These are phyloP conservation scores for Fusarium xyrophilum DNA, from an alignment of 2,329 filamentous ascomycete genomes.

Conservation along the genomic window DNA sequence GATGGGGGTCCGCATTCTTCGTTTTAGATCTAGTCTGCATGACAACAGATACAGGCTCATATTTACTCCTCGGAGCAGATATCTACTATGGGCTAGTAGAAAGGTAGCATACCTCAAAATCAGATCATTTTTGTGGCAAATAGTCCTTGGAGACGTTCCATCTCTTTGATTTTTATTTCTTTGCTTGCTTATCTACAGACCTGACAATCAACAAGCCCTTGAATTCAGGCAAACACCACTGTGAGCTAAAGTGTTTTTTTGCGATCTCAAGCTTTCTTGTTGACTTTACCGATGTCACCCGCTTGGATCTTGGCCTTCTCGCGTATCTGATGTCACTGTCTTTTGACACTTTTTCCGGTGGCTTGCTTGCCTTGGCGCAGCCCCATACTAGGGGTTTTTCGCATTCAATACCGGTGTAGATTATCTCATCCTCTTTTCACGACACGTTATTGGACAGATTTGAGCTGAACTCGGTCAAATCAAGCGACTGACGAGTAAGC, in stretches of 20 bases:
- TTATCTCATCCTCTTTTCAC: background rate
- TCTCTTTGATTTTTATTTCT: background rate
- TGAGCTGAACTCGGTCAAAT: background rate
- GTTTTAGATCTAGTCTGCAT: background rate
- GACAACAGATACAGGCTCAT: background rate
- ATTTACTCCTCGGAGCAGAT: background rate
- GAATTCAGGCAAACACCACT: rapidly evolving
- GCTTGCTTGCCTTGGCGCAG: slow-evolving; percentile 16
- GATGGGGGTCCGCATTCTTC: background rate
- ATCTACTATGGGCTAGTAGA: background rate
- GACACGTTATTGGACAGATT: rapidly evolving
- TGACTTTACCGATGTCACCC: no score
- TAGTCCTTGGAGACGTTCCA: background rate
- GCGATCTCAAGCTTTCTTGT: rapidly evolving
- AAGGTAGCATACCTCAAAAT: background rate
- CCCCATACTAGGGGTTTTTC: slow-evolving; percentile 6
- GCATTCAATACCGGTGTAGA: background rate
- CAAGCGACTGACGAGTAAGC: no score
- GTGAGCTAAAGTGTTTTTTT: rapidly evolving
- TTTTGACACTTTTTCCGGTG: slow-evolving; percentile 6
- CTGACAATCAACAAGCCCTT: rapidly evolving
- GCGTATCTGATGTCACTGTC: slow-evolving; percentile 1
- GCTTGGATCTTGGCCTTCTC: no score
- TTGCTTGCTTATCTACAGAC: rapidly evolving
- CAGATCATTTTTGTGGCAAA: background rate